These are phyloP conservation scores for Zygosaccharomyces bailii DNA, from an alignment of 805 yeast genomes.

Conservation along the genomic window DNA sequence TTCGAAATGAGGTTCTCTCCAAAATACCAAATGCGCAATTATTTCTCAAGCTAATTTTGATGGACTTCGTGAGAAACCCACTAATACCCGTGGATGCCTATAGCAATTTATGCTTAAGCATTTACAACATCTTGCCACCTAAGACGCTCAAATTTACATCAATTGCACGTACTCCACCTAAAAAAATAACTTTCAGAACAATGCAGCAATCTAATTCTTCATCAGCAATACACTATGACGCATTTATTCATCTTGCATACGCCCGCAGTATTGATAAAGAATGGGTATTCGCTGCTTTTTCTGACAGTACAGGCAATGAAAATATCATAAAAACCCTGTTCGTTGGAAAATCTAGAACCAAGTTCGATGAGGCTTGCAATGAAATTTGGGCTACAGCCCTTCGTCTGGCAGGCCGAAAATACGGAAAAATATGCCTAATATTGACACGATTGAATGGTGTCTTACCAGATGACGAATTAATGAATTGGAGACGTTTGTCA, in stretches of 20 bases:
- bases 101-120: conserved; percentile 46
- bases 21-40: conserved; percentile 31
- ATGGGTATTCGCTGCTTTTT: conserved; percentile 88
- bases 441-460: conserved; percentile 68
- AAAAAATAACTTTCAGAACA: conserved; percentile 43
- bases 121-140: conserved; percentile 53
- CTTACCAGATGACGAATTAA: conserved; percentile 75
- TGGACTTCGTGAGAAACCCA: conserved; percentile 40
- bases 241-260: conserved; percentile 81
- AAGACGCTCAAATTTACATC: conserved; percentile 35
- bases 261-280: conserved; percentile 74
- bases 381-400: conserved; percentile 64
- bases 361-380: conserved; percentile 57
- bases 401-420: conserved; percentile 41
- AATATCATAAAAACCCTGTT: conserved; percentile 66
- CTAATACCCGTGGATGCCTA: conserved; percentile 30
- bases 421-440: conserved; percentile 56
- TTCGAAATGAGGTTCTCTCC: conserved; percentile 38
- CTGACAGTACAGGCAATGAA: conserved; percentile 73
- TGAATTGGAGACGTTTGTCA: conserved; percentile 74
- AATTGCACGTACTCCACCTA: conserved; percentile 43
- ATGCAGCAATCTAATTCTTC: conserved; percentile 31
- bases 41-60: conserved; percentile 41
- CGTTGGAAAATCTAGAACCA: conserved; percentile 35
- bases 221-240: conserved; percentile 44